Conservation (phyloP, 1,139 yeast genomes). For the Yamadazyma friedrichii region DNA sequence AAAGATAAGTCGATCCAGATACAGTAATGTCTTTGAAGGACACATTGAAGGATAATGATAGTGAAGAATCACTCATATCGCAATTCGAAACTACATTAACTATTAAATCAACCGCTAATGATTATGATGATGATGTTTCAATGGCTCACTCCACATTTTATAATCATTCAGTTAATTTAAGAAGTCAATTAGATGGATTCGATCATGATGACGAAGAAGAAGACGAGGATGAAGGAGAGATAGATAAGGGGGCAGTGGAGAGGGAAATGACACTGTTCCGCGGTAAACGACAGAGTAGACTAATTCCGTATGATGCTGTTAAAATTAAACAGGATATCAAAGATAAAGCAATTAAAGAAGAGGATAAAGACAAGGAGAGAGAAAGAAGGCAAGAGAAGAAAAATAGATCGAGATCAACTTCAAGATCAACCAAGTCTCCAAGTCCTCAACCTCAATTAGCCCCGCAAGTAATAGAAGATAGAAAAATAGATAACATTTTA, state of each 20-base stretch:
- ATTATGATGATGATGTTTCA: conserved; percentile 37
- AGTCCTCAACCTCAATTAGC: conserved; percentile 7
- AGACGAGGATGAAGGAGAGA: conserved; percentile 5
- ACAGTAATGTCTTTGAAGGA: conserved; percentile 11
- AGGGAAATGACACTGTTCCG: conserved; percentile 32
- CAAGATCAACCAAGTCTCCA: conserved; percentile 9
- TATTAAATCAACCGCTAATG: conserved; percentile 41
- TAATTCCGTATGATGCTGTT: conserved; percentile 27
- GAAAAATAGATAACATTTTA: conserved; percentile 25
- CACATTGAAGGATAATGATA: conserved; percentile 27
- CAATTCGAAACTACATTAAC: conserved; percentile 50
- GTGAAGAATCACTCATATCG: conserved; percentile 47
- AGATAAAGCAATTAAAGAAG: conserved; percentile 4
- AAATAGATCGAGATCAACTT: conserved; percentile 1
- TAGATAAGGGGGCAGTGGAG: conserved; percentile 4
- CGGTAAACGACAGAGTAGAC: conserved; percentile 28
- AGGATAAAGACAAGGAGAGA: not conserved
- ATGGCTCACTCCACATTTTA: conserved; percentile 44
- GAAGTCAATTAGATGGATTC: conserved; percentile 13
- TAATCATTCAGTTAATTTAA: conserved; percentile 22
- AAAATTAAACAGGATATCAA: conserved; percentile 16
- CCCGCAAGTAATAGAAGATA: conserved; percentile 1
- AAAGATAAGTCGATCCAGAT: not conserved
- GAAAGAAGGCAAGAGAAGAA: conserved; percentile 11
- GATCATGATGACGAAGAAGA: conserved; percentile 17